Conservation (phyloP, 2,329 filamentous ascomycete species). For the Talaromyces pinophilus region DNA sequence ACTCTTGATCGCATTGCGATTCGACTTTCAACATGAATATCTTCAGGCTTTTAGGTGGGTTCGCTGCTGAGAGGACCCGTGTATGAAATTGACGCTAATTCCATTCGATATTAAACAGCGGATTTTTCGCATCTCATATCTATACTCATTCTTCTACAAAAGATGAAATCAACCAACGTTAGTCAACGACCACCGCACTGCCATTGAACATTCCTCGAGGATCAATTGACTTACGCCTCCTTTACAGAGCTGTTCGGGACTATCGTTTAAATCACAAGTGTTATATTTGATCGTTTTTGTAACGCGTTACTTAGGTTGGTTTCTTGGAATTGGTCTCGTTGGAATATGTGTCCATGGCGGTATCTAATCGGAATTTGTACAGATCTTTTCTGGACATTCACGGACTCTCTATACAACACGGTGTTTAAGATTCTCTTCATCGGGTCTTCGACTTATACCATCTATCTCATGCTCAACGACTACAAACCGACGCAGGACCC, state of each 20-base stretch:
- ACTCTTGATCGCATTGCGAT: slow-evolving; percentile 16
- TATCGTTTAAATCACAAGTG: slow-evolving; percentile 98
- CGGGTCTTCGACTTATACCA: slow-evolving; percentile 82
- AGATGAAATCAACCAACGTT: slow-evolving; percentile 93
- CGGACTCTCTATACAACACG: slow-evolving; percentile 83
- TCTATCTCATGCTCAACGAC: slow-evolving; percentile 96
- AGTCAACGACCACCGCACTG: slow-evolving; percentile 33
- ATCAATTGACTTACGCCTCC: slow-evolving; percentile 23
- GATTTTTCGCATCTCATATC: slow-evolving; percentile 95
- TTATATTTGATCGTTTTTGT: slow-evolving; percentile 93
- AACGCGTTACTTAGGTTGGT: slow-evolving; percentile 81
- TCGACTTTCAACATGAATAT: slow-evolving; percentile 61
- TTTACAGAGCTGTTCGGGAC: slow-evolving; percentile 84
- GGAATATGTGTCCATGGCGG: background rate
- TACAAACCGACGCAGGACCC: slow-evolving; percentile 98
- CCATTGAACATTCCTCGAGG: background rate
- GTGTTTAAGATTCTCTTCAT: slow-evolving; percentile 97
- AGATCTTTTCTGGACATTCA: slow-evolving; percentile 87
- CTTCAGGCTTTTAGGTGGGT: slow-evolving; percentile 65
- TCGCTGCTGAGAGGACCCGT: background rate
- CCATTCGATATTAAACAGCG: slow-evolving; percentile 54
- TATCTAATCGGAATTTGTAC: background rate
- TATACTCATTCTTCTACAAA: slow-evolving; percentile 91
- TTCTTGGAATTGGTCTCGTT: background rate
- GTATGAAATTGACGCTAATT: slow-evolving; percentile 1